Base-by-base conservation (phyloP, 805 yeast genomes). In the Kurtzmaniella cleridarum region DNA sequence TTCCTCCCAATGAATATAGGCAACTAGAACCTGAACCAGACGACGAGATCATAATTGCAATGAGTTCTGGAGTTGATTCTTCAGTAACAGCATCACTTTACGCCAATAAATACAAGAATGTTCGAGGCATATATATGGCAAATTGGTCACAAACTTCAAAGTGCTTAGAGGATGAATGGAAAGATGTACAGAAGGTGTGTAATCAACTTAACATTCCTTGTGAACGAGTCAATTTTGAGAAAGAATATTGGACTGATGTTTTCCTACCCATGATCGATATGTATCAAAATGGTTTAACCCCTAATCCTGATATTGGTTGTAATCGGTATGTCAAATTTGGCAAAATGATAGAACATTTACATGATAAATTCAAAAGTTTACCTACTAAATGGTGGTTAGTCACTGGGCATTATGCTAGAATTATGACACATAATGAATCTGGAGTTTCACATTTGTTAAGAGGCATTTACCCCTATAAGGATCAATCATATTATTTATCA, bases 1-100 rank as follows among this genome's bases (percentile, higher is more conserved):
- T 44, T 9, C 27, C 35, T 11, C 26, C 34, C 13, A 18, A 17
- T 30, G 43, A 38, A 5, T 61, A 60, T 40, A 32, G 41, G 2
- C 87, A 71, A 54, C 57, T 53, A 4, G 44, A 48, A 14, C 91
- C 91, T 0, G 44, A 49, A 0, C 46, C 46, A 8, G 57, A 69
- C 26, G 95, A 86, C 50, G 76, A 73, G 39, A 75, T 91, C 16
- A 64, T 84, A 15, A 78, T 93, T 4, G 96, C 98, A 6, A 86
- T 93, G 96, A 87, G 96, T 1, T 85, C 95, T 0, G 98, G 98
- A 0, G 98, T 93, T 1, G 98, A 93, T 59, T 90, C 97, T 0
- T 83, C 96, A 1, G 88, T 90, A 1, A 76, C 84, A 2, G 97
- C 98, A 0, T 79, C 84, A 0, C 40, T 85, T 43, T 79, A 71